These are phyloP conservation scores for Podospora didyma DNA, from an alignment of 495 filamentous ascomycete species.

Conservation along the genomic window DNA sequence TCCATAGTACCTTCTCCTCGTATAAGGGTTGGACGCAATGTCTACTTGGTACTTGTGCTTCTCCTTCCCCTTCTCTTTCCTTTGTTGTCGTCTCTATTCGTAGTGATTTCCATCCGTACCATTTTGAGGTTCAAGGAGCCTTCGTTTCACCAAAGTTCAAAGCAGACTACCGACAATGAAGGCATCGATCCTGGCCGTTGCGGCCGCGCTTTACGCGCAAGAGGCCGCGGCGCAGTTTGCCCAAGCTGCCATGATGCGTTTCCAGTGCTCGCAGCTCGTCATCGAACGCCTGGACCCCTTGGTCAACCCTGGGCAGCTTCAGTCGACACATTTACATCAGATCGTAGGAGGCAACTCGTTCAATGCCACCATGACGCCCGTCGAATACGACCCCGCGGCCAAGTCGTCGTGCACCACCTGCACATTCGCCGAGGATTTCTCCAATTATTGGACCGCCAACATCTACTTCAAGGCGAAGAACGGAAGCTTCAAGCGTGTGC, in stretches of 20 bases:
- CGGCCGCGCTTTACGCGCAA: conserved; percentile 24
- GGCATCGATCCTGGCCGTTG: conserved; percentile 19
- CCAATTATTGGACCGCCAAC: conserved; percentile 45
- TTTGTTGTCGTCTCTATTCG: background rate
- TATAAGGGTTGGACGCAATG: too few species aligned
- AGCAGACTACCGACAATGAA: conserved; percentile 15
- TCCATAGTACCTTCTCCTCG: too few species aligned
- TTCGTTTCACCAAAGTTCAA: background rate
- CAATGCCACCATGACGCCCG: conserved; percentile 37
- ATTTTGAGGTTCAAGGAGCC: background rate
- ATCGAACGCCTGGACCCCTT: conserved; percentile 42
- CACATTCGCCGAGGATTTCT: conserved; percentile 38
- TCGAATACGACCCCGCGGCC: conserved; percentile 29
- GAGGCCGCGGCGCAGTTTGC: conserved; percentile 32
- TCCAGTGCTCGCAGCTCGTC: conserved; percentile 41
- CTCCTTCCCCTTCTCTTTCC: background rate
- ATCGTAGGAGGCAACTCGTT: conserved; percentile 41
- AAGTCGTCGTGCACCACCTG: conserved; percentile 37
- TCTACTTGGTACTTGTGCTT: background rate
- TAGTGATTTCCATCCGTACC: background rate
- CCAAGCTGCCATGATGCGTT: conserved; percentile 40
- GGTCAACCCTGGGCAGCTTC: conserved; percentile 37
- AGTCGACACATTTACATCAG: conserved; percentile 39
- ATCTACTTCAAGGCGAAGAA: conserved; percentile 43
- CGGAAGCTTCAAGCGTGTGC: conserved; percentile 45